Evolutionary conservation across 306 rosid genomes (phyloP).

Genomic region (Ormosia emarginata): DNA sequence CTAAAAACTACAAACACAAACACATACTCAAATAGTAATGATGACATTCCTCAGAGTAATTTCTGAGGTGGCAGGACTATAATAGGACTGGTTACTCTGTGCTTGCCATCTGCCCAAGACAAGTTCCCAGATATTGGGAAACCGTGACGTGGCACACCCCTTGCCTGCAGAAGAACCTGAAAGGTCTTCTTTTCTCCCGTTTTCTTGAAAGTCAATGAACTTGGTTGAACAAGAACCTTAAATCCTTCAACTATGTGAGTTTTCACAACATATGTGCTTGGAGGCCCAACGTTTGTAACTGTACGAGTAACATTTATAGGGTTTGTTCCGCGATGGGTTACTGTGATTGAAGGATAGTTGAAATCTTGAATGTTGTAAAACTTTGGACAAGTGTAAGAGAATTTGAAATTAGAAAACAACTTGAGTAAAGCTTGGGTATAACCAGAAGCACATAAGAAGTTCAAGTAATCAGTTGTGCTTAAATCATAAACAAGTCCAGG

Average conservation of each 20-base stretch:
- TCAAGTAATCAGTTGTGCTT: slow-evolving; percentile 43
- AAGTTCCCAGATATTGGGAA: slow-evolving; percentile 29
- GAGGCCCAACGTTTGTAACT: slow-evolving; percentile 57
- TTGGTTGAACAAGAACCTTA: slow-evolving; percentile 39
- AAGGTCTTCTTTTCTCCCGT: slow-evolving; percentile 54
- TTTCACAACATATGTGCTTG: slow-evolving; percentile 41
- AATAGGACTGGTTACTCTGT: slow-evolving; percentile 50
- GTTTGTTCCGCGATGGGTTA: slow-evolving; percentile 22
- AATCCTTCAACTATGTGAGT: slow-evolving; percentile 32
- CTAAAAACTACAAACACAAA: background rate
- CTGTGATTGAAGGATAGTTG: slow-evolving; percentile 64
- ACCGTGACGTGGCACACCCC: background rate
- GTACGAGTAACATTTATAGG: slow-evolving; percentile 38
- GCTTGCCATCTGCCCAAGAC: slow-evolving; percentile 50
- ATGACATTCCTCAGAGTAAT: background rate
- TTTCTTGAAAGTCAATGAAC: slow-evolving; percentile 29
- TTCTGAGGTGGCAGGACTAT: slow-evolving; percentile 14
- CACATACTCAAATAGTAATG: background rate
- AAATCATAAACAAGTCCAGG: slow-evolving; percentile 67
- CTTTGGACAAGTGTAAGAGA: slow-evolving; percentile 31
- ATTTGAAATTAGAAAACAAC: no score
- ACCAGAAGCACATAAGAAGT: slow-evolving; percentile 60
- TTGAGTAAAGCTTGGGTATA: slow-evolving; percentile 8
- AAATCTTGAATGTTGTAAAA: slow-evolving; percentile 36
- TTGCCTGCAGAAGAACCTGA: slow-evolving; percentile 30